phyloP scores from a whole-genome alignment of 2,329 filamentous ascomycete species.

The Hypoxylon sp. region DNA sequence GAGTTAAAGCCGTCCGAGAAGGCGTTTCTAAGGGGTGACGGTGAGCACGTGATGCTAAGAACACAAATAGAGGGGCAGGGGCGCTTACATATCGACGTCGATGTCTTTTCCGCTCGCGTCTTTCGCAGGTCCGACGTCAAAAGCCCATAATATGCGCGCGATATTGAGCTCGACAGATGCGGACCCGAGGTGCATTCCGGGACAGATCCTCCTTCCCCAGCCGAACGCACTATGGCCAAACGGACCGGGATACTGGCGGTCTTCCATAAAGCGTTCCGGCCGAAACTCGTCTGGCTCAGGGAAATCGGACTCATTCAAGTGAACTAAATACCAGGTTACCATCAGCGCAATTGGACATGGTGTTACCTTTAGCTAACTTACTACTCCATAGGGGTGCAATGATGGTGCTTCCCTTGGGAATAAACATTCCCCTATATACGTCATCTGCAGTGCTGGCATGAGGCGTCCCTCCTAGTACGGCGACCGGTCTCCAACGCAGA shows the following conservation, averaged over 20 bases:
- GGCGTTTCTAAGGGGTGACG: slow-evolving; percentile 54
- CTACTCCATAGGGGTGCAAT: slow-evolving; percentile 61
- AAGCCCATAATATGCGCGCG: slow-evolving; percentile 68
- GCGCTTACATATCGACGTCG: slow-evolving; percentile 59
- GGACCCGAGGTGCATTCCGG: slow-evolving; percentile 66
- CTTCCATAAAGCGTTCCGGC: slow-evolving; percentile 42
- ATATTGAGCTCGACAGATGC: slow-evolving; percentile 64
- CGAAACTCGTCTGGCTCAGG: slow-evolving; percentile 58
- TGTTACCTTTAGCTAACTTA: slow-evolving; percentile 49
- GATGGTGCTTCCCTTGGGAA: slow-evolving; percentile 60
- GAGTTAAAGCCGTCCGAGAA: slow-evolving; percentile 62
- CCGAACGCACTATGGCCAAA: slow-evolving; percentile 60
- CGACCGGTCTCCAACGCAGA: slow-evolving; percentile 59
- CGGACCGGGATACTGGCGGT: slow-evolving; percentile 55
- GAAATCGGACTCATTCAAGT: slow-evolving; percentile 60
- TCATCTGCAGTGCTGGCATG: slow-evolving; percentile 63
- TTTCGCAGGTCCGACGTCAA: slow-evolving; percentile 57
- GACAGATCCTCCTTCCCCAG: slow-evolving; percentile 60
- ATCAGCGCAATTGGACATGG: slow-evolving; percentile 8
- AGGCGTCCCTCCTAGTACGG: slow-evolving; percentile 61
- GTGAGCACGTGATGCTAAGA: neutral
- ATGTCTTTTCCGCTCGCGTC: slow-evolving; percentile 52
- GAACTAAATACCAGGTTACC: slow-evolving; percentile 50
- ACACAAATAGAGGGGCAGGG: neutral
- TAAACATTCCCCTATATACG: slow-evolving; percentile 61